phyloP scores from a whole-genome alignment of 2,329 filamentous ascomycete species.

The Fusarium luffae region DNA sequence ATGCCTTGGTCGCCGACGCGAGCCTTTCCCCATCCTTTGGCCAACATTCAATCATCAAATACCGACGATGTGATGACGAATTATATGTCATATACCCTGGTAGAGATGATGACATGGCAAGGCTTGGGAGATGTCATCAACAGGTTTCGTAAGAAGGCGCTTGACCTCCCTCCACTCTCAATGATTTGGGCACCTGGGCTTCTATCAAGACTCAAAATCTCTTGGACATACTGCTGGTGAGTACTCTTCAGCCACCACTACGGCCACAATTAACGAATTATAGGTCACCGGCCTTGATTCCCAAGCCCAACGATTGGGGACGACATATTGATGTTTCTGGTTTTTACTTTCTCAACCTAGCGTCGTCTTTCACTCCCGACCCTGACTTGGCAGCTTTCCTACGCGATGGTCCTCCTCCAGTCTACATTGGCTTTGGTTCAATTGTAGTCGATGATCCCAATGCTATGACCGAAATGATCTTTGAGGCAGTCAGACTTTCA shows the following conservation, averaged over 20 bases:
- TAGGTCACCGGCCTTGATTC: conserved; percentile 77
- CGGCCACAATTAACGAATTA: conserved; percentile 1
- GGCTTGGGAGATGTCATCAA: conserved; percentile 93
- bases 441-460: conserved; percentile 84
- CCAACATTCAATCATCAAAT: conserved; percentile 81
- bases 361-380: conserved; percentile 73
- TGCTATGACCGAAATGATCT: conserved; percentile 75
- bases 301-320: conserved; percentile 82
- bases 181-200: conserved; percentile 86
- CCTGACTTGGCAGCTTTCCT: conserved; percentile 75
- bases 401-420: conserved; percentile 73
- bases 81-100: conserved; percentile 83
- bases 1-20: conserved; percentile 93
- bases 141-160: conserved; percentile 77
- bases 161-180: conserved; percentile 82
- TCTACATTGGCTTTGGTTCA: conserved; percentile 86
- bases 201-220: conserved; percentile 78
- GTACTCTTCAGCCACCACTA: background rate
- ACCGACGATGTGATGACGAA: conserved; percentile 82
- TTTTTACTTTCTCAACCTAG: conserved; percentile 79
- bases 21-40: conserved; percentile 86
- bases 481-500: conserved; percentile 73
- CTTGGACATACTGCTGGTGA: conserved; percentile 90
- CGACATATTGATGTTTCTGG: conserved; percentile 77
- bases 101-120: conserved; percentile 95